phyloP scores from a whole-genome alignment of 2,329 filamentous ascomycete species.

The Aspergillus texensis region DNA sequence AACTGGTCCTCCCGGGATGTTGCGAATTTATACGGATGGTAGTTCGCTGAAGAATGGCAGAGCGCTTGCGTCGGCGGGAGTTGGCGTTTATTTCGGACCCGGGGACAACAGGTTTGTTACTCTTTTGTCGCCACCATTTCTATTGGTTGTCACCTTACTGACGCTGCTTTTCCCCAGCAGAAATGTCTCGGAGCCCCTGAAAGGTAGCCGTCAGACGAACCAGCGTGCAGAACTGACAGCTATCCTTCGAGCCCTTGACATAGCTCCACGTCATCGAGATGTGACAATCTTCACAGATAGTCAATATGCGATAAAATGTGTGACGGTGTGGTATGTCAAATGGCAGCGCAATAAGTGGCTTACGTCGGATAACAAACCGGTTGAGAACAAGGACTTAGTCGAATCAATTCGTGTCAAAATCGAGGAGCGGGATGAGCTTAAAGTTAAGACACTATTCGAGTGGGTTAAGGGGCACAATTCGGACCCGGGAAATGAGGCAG shows the following conservation, averaged over 20 bases:
- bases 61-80: constrained; percentile 58
- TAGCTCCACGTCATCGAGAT: constrained; percentile 66
- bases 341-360: constrained; percentile 81
- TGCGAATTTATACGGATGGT: constrained; percentile 67
- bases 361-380: constrained; percentile 68
- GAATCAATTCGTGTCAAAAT: constrained; percentile 71
- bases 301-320: constrained; percentile 86
- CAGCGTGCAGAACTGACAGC: constrained; percentile 94
- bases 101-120: constrained; percentile 55
- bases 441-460: constrained; percentile 69
- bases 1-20: constrained; percentile 51
- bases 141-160: constrained; percentile 22
- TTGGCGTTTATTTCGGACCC: constrained; percentile 67
- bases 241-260: constrained; percentile 79
- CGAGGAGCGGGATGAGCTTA: constrained; percentile 64
- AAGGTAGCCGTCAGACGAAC: constrained; percentile 80
- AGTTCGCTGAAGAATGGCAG: constrained; percentile 63
- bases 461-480: constrained; percentile 89
- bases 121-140: background rate
- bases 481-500: constrained; percentile 74
- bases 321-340: constrained; percentile 76
- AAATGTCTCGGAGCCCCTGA: constrained; percentile 75
- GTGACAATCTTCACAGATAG: constrained; percentile 86
- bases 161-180: constrained; percentile 43
- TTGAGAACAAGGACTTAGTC: constrained; percentile 87